Evolutionary conservation across 2,329 filamentous ascomycete species (phyloP), one percentile per base, ranked within the genome.

Genomic region (Cladophialophora chaetospira): DNA sequence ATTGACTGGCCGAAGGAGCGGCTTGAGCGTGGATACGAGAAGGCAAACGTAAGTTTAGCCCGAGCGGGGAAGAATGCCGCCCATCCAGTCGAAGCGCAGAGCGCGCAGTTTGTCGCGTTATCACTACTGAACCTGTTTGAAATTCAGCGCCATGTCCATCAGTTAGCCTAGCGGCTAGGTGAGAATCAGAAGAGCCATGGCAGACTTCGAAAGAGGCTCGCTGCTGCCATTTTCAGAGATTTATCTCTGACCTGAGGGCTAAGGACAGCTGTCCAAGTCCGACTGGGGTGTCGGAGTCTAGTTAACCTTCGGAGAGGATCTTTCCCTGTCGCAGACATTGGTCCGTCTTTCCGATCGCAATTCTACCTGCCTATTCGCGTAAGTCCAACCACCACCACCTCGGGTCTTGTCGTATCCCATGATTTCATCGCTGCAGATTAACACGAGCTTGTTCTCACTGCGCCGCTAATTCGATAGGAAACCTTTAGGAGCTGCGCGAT

Each of bases 391-490:
- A 38, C 21, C 13, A 38, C 15, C 26, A 19, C 46, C 19, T 21
- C 19, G 26, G 29, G 29, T 36, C 25, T 51, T 38, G 33, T 10
- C 25, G 5, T 48, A 40, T 51, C 11, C 46, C 46, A 51, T 56
- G 47, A 51, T 56, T 51, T 51, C 53, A 56, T 51, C 28, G 33
- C 46, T 25, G 29, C 23, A 25, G 46, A 49, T 38, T 33, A 31
- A 11, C 46, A 49, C 29, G 19, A 21, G 36, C 17, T 31, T 9
- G 23, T 38, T 3, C 33, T 35, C 8, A 21, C 29, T 28, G 48
- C 49, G 11, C 29, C 28, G 28, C 47, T 29, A 40, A 17, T 9
- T 35, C 25, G 2, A n/a, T 45, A 10, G n/a, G 8, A 11, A 17
- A 8, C 10, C 46, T 42, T 31, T 3, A 13, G 11, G 46, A 51